Evolutionary conservation across 2,329 filamentous ascomycete genomes (phyloP), one percentile per base, ranked within the genome.

Genomic region (Xylariales sp.): DNA sequence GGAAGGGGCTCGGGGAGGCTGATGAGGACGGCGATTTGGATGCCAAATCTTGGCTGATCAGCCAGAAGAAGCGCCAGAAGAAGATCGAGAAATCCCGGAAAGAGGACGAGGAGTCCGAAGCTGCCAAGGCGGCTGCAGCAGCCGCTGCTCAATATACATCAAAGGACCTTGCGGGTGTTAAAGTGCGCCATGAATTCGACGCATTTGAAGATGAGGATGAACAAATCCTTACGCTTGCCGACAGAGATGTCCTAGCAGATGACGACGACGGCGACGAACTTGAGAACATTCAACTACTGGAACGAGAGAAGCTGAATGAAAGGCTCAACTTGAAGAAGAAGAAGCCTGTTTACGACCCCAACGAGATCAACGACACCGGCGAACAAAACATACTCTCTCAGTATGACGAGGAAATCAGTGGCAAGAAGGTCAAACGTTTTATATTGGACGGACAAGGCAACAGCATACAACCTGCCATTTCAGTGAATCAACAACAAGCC

Each of bases 341-440:
- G 80, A 93, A 91, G 77, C 91, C 91, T 0, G 90, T 90, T 0
- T 99, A 99, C 79, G 93, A 99, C 74, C 94, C 95, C 0, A 91
- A 93, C 69, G 89, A 91, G 65, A 83, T 90, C 41, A 90, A 91
- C 52, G 86, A 89, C 34, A 86, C 86, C 30, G 90, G 87, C 12
- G 84, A 90, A 65, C 86, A 86, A 18, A 86, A 87, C 5, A 89
- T 99, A 30, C 82, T 99, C 49, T 89, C 92, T 14, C 95, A 99
- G 74, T 99, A 99, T 76, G 96, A 98, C 74, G 96, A 98, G 71
- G 95, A 97, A 76, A 97, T 97, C 61, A 88, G 91, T 43, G 94
- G 94, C 63, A 97, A 97, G 81, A 96, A 97, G 82, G 84, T 86
- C 64, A 97, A 97, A 78, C 87, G 87, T 30, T 99, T 99, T 75